Evolutionary conservation across 305 asterid genomes (phyloP).

Genomic region (Fraxinus dipetala): DNA sequence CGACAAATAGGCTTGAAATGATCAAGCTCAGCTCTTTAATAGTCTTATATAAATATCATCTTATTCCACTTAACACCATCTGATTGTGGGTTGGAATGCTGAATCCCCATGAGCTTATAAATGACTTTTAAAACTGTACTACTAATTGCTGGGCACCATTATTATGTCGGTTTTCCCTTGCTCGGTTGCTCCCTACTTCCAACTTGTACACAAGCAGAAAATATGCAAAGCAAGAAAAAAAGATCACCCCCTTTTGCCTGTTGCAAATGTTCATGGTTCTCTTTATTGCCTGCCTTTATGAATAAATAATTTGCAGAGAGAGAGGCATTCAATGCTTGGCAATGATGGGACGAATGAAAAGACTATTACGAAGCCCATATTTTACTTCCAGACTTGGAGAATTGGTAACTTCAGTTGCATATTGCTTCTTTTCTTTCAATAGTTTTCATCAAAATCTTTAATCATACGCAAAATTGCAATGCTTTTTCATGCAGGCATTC

Average conservation of each 20-base stretch:
- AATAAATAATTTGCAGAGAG: constrained; percentile 58
- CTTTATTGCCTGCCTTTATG: constrained; percentile 19
- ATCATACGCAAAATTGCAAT: constrained; percentile 8
- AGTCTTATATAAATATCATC: neutral
- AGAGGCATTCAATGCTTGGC: constrained; percentile 53
- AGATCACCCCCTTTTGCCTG: neutral
- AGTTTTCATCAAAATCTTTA: neutral
- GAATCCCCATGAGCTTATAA: constrained; percentile 10
- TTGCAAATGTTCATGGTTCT: constrained; percentile 19
- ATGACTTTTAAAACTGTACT: neutral
- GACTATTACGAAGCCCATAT: constrained; percentile 62
- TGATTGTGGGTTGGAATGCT: neutral
- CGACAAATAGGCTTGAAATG: neutral
- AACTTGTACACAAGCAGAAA: constrained; percentile 6
- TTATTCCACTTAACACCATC: neutral
- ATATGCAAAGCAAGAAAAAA: constrained; percentile 16
- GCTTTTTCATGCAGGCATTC: constrained; percentile 59
- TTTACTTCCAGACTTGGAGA: constrained; percentile 91
- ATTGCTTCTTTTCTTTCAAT: constrained; percentile 16
- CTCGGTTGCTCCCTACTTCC: neutral
- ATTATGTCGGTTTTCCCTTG: neutral
- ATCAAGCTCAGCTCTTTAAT: neutral
- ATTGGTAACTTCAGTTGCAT: constrained; percentile 49
- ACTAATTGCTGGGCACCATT: constrained; percentile 8
- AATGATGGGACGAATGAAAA: constrained; percentile 56